Evolutionary conservation across 371 early-diverging fungal species (phyloP).

Genomic region (Coemansia linderi): DNA sequence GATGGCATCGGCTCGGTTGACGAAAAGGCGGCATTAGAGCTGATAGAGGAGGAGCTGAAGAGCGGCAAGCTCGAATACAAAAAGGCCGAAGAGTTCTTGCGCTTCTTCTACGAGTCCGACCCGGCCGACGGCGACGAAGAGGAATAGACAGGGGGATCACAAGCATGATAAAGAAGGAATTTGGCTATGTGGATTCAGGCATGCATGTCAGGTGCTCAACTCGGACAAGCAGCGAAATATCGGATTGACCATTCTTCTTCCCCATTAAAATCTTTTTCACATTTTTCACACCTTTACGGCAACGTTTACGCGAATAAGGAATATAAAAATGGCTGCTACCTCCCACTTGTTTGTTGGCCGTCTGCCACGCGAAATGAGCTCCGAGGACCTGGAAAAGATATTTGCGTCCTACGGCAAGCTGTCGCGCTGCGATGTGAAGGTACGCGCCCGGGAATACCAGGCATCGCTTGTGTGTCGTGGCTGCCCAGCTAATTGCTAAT

Average conservation of each 20-base stretch:
- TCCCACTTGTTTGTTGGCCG: conserved; percentile 68
- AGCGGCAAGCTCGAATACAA: conserved; percentile 71
- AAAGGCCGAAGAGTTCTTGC: conserved; percentile 74
- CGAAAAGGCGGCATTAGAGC: conserved; percentile 65
- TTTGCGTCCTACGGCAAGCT: conserved; percentile 73
- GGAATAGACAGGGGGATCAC: not conserved
- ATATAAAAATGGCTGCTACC: conserved; percentile 21
- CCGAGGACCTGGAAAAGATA: conserved; percentile 67
- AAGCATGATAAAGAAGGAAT: not conserved
- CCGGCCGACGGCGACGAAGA: conserved; percentile 9
- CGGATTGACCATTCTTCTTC: not conserved
- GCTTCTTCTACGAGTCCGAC: conserved; percentile 66
- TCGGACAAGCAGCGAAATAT: not conserved
- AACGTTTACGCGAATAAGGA: not conserved
- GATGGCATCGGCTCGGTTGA: conserved; percentile 59
- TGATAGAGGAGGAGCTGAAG: conserved; percentile 63
- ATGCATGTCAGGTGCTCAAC: not conserved
- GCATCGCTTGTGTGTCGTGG: not conserved
- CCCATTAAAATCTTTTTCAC: not conserved
- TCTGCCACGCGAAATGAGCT: conserved; percentile 60
- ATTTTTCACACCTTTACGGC: not conserved
- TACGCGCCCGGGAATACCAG: conserved; percentile 29
- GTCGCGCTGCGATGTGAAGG: conserved; percentile 73
- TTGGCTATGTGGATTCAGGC: not conserved
- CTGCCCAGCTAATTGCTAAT: not conserved